Evolutionary conservation across 2,329 filamentous ascomycete genomes (phyloP).

Genomic region (Grosmannia serpens): DNA sequence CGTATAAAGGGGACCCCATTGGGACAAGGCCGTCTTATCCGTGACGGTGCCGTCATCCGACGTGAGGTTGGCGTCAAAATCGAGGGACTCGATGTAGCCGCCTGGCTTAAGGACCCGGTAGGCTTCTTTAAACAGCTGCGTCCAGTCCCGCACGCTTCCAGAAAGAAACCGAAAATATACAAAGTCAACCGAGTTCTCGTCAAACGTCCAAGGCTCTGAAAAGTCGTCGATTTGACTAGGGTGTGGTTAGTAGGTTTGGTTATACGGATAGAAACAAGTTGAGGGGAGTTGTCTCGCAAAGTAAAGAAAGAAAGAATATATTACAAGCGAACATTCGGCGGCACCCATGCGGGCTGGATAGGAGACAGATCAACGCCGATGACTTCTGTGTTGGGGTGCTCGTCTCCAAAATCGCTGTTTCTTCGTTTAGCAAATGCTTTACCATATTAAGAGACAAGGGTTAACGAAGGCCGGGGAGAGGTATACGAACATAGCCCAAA

Average conservation of each 20-base stretch:
- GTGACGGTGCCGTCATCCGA: conserved; percentile 16
- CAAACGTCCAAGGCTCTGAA: conserved; percentile 15
- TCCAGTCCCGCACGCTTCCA: conserved; percentile 17
- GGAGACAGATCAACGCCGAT: conserved; percentile 32
- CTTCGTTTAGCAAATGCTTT: neutral
- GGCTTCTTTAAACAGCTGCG: conserved; percentile 10
- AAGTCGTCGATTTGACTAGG: conserved; percentile 18
- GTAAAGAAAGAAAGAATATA: neutral
- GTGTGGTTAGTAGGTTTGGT: neutral
- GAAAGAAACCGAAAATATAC: conserved; percentile 16
- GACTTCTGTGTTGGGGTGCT: conserved; percentile 29
- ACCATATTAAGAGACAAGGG: too few species aligned
- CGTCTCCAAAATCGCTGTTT: conserved; percentile 24
- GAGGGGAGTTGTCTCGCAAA: too few species aligned
- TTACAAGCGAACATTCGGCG: conserved; percentile 7
- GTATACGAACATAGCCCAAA: conserved; percentile 30
- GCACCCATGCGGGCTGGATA: conserved; percentile 15
- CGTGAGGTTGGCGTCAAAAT: conserved; percentile 8
- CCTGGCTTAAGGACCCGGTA: conserved; percentile 31
- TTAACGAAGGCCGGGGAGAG: too few species aligned
- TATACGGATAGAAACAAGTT: too few species aligned
- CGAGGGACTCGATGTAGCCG: conserved; percentile 25
- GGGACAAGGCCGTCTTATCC: conserved; percentile 12
- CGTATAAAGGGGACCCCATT: conserved; percentile 8
- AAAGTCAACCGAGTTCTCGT: conserved; percentile 14